phyloP scores from a whole-genome alignment of 2,329 filamentous ascomycete species.

The Sporothrix protearum region DNA sequence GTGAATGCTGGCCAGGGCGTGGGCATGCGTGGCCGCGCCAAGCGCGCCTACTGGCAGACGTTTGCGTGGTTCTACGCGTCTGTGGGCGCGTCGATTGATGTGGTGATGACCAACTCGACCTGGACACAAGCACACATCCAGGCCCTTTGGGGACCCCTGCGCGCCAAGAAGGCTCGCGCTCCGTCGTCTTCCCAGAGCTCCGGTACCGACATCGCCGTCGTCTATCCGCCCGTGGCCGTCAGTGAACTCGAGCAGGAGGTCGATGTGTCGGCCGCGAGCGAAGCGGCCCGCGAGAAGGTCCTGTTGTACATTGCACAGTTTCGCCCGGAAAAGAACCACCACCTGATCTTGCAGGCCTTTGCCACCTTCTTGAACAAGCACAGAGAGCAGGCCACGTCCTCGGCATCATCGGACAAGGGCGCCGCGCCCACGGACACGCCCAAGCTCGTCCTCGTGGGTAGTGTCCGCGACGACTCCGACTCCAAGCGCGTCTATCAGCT shows the following conservation, averaged over 20 bases:
- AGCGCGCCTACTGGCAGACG: conserved; percentile 78
- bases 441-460: conserved; percentile 80
- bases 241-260: conserved; percentile 74
- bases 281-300: conserved; percentile 64
- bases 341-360: conserved; percentile 80
- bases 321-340: conserved; percentile 94
- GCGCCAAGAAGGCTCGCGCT: conserved; percentile 38
- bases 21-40: conserved; percentile 66
- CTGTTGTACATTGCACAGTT: conserved; percentile 96
- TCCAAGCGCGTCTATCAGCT: conserved; percentile 83
- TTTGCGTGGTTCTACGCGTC: conserved; percentile 81
- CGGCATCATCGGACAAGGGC: neutral
- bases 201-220: conserved; percentile 59
- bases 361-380: conserved; percentile 64
- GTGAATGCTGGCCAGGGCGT: conserved; percentile 79
- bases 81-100: conserved; percentile 78
- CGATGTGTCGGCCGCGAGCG: conserved; percentile 64
- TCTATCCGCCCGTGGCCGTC: conserved; percentile 92
- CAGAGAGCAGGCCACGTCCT: neutral
- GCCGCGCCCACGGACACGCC: conserved; percentile 39
- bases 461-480: conserved; percentile 80
- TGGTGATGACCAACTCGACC: conserved; percentile 95
- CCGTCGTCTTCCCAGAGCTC: neutral
- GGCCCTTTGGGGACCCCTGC: conserved; percentile 68
- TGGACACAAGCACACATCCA: conserved; percentile 88